phyloP scores from a whole-genome alignment of 805 yeast species.

The Candida cerambycidarum region DNA sequence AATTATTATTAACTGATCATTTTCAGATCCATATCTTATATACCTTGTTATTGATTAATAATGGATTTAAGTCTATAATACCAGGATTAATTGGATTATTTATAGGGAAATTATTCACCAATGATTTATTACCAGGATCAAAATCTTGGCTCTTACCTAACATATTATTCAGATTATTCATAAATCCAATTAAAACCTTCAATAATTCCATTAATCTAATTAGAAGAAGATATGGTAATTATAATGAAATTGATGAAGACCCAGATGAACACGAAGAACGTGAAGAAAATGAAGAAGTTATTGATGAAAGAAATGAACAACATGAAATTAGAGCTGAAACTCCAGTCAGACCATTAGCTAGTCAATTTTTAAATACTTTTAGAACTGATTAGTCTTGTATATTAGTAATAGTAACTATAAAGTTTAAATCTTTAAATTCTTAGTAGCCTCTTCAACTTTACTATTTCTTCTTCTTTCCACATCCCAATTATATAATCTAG shows the following conservation, averaged over 20 bases:
- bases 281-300: constrained; percentile 15
- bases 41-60: constrained; percentile 36
- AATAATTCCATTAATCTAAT: not conserved
- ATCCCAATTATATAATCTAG: constrained; percentile 87
- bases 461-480: constrained; percentile 62
- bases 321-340: constrained; percentile 49
- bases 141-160: constrained; percentile 34
- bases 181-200: constrained; percentile 22
- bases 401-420: not conserved
- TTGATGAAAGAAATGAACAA: constrained; percentile 14
- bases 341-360: constrained; percentile 60
- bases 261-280: constrained; percentile 29
- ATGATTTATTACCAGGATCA: constrained; percentile 39
- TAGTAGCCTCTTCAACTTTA: constrained; percentile 17
- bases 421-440: constrained; percentile 14
- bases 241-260: constrained; percentile 15
- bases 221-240: constrained; percentile 7
- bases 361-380: constrained; percentile 61
- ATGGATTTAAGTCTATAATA: constrained; percentile 34
- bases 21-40: constrained; percentile 40
- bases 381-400: constrained; percentile 1
- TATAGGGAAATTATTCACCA: constrained; percentile 35
- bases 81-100: constrained; percentile 39
- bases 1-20: constrained; percentile 33
- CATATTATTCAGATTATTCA: constrained; percentile 24